Percentiles rank a stretch among this genome's conserved stretches.
phyloP scores from a whole-genome alignment of 768 basidiomycete species.

The Collybiopsis luxurians region DNA sequence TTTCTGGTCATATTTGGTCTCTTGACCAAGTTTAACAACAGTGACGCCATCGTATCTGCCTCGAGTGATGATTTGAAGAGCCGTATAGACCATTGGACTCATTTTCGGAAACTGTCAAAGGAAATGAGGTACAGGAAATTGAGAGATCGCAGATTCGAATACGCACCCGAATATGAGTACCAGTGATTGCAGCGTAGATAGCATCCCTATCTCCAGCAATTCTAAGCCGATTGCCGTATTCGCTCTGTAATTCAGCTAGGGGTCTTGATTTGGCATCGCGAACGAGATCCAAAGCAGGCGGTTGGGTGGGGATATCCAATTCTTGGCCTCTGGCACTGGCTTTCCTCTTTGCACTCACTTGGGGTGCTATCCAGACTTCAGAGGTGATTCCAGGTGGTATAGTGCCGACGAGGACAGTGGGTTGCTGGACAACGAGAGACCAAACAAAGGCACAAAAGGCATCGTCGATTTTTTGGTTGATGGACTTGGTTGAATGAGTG shows the following conservation, averaged over 20 bases:
- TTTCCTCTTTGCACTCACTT: constrained; percentile 64
- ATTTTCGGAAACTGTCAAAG: constrained; percentile 65
- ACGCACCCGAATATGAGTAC: constrained; percentile 70
- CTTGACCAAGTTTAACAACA: constrained; percentile 72
- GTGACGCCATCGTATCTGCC: constrained; percentile 77
- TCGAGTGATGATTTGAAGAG: constrained; percentile 81
- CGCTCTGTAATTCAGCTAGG: constrained; percentile 51
- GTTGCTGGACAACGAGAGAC: constrained; percentile 73
- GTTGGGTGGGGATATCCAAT: constrained; percentile 32
- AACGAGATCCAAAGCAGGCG: constrained; percentile 49
- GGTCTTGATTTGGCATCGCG: constrained; percentile 52
- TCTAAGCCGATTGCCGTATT: constrained; percentile 64
- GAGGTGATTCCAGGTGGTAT: constrained; percentile 55
- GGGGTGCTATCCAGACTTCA: constrained; percentile 79
- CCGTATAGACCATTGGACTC: constrained; percentile 81
- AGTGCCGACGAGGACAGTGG: constrained; percentile 73
- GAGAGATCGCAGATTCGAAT: not conserved
- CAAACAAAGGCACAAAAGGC: constrained; percentile 78
- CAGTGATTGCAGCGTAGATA: constrained; percentile 77
- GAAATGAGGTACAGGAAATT: constrained; percentile 1
- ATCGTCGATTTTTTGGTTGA: constrained; percentile 65
- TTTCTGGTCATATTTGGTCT: constrained; percentile 85
- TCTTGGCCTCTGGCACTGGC: constrained; percentile 57
- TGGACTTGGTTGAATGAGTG: constrained; percentile 31
- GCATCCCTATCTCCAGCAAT: constrained; percentile 75